Evolutionary conservation across 805 yeast genomes (phyloP).

Genomic region (Ogataea angusta): DNA sequence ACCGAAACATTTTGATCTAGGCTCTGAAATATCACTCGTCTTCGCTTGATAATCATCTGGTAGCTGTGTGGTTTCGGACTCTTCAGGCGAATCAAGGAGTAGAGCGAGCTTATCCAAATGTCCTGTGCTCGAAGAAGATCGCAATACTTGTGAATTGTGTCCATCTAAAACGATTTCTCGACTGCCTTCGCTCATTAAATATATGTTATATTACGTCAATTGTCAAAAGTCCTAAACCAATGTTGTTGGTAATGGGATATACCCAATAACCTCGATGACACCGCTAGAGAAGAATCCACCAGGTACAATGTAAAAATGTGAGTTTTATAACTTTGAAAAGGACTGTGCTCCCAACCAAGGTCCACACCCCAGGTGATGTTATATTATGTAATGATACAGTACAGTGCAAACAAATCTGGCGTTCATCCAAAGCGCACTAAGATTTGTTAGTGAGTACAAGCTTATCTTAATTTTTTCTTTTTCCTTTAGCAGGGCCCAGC

Average conservation of each 20-base stretch:
- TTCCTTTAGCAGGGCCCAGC: constrained; percentile 4
- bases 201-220: background rate
- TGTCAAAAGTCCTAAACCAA: constrained; percentile 1
- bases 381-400: background rate
- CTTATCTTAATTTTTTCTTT: constrained; percentile 8
- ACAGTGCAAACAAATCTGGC: background rate
- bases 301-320: constrained; percentile 1
- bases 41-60: background rate
- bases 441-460: background rate
- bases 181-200: background rate
- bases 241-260: constrained; percentile 1
- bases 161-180: background rate
- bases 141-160: background rate
- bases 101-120: background rate
- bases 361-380: background rate
- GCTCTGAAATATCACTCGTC: background rate
- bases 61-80: background rate
- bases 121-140: background rate
- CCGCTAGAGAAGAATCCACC: background rate
- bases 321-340: background rate
- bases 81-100: background rate
- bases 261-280: constrained; percentile 4
- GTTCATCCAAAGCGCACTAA: background rate
- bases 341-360: background rate
- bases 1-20: constrained; percentile 47